phyloP scores from a whole-genome alignment of 768 basidiomycete genomes.

The Neoboletus brunneissimus region DNA sequence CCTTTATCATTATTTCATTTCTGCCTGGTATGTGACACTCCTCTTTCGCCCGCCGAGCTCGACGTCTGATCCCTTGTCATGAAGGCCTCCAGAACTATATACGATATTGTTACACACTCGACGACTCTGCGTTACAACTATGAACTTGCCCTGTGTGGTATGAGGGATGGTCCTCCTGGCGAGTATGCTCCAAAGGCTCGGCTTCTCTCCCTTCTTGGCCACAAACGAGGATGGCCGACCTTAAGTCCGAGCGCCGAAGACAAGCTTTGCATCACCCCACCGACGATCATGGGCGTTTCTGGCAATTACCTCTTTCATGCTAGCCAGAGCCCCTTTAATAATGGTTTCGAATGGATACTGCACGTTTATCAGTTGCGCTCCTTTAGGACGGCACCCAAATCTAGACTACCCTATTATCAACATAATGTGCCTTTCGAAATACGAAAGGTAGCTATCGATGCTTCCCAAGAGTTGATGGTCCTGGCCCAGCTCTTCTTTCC shows the following conservation, averaged over 20 bases:
- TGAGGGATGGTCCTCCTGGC: slow-evolving; percentile 27
- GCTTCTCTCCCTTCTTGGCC: slow-evolving; percentile 29
- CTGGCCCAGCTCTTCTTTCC: slow-evolving; percentile 31
- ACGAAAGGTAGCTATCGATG: slow-evolving; percentile 33
- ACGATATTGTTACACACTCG: slow-evolving; percentile 20
- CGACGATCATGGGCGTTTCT: slow-evolving; percentile 34
- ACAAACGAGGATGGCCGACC: slow-evolving; percentile 35
- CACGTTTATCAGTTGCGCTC: slow-evolving; percentile 35
- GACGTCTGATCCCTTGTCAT: not conserved
- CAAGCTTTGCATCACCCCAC: slow-evolving; percentile 30
- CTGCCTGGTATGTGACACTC: slow-evolving; percentile 23
- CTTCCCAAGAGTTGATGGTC: slow-evolving; percentile 30
- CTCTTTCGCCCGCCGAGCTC: not conserved
- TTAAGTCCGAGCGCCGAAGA: slow-evolving; percentile 31
- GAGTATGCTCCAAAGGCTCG: slow-evolving; percentile 16
- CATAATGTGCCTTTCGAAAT: slow-evolving; percentile 35
- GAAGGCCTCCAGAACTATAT: slow-evolving; percentile 27
- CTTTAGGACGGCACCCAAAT: slow-evolving; percentile 25
- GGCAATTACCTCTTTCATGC: slow-evolving; percentile 34
- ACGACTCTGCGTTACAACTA: slow-evolving; percentile 32
- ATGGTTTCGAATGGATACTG: slow-evolving; percentile 32
- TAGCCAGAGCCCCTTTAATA: slow-evolving; percentile 31
- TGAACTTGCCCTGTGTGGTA: slow-evolving; percentile 32
- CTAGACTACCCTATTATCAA: slow-evolving; percentile 29
- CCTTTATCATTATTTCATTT: slow-evolving; percentile 33